Evolutionary conservation across 805 yeast genomes (phyloP).

Genomic region (Starmerella floris): DNA sequence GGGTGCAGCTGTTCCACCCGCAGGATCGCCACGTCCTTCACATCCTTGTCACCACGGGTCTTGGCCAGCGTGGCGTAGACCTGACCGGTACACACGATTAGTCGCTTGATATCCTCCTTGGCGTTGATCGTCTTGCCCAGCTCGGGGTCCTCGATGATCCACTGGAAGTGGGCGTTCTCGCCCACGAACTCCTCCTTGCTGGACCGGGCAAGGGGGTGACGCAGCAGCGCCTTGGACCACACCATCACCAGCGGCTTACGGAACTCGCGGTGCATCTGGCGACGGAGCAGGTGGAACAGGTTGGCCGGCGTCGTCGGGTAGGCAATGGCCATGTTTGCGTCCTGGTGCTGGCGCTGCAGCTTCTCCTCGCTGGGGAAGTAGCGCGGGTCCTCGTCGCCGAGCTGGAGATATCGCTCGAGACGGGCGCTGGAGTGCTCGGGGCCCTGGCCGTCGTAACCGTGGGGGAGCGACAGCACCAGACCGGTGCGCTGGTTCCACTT

Average conservation of each 20-base stretch:
- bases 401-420: conserved; percentile 88
- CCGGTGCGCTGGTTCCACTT: conserved; percentile 99
- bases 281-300: conserved; percentile 88
- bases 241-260: conserved; percentile 67
- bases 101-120: conserved; percentile 75
- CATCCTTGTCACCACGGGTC: conserved; percentile 64
- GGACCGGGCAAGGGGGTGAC: conserved; percentile 97
- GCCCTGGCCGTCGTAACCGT: conserved; percentile 99
- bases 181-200: conserved; percentile 70
- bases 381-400: conserved; percentile 93
- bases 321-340: conserved; percentile 93
- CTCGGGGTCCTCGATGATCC: conserved; percentile 89
- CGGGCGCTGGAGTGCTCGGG: conserved; percentile 99
- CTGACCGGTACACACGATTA: conserved; percentile 82
- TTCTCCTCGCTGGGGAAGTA: conserved; percentile 79
- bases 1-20: conserved; percentile 94
- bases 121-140: conserved; percentile 62
- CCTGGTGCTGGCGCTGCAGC: conserved; percentile 95
- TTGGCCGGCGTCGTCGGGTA: conserved; percentile 98
- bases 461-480: conserved; percentile 86
- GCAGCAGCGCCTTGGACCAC: conserved; percentile 85
- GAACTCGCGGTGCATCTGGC: conserved; percentile 99
- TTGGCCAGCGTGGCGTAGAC: conserved; percentile 85
- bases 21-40: conserved; percentile 75
- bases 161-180: conserved; percentile 75